Conservation (phyloP, 73 alveolate genomes). For the Paramecium pentaurelia region DNA sequence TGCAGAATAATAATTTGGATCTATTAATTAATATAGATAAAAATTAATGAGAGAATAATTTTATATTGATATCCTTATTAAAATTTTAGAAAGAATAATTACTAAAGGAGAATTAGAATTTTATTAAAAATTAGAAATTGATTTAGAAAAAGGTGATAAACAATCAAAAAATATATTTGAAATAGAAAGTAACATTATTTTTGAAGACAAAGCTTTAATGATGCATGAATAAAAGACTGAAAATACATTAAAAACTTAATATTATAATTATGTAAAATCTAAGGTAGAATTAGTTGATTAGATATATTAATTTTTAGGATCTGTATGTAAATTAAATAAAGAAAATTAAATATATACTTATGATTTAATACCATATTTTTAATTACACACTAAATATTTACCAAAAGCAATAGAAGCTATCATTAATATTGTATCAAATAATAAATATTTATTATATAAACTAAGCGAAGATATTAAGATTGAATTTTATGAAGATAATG, state of each 20-base stretch:
- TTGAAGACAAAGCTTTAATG: not conserved
- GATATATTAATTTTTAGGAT: constrained; percentile 41
- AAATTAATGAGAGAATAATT: constrained; percentile 55
- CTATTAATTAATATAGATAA: constrained; percentile 40
- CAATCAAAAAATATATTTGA: not conserved
- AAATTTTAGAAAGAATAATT: constrained; percentile 40
- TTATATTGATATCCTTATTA: constrained; percentile 53
- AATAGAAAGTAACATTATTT: not conserved
- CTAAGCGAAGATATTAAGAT: constrained; percentile 48
- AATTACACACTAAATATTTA: constrained; percentile 9
- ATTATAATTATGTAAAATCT: not conserved
- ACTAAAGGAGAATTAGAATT: constrained; percentile 55
- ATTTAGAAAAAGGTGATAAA: not conserved
- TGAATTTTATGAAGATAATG: not conserved
- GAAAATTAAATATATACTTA: constrained; percentile 4
- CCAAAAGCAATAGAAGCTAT: constrained; percentile 4
- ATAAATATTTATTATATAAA: constrained; percentile 25
- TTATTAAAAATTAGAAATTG: not conserved
- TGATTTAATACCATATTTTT: constrained; percentile 27
- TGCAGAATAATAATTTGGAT: constrained; percentile 44
- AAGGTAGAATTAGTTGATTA: constrained; percentile 32
- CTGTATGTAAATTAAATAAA: constrained; percentile 40
- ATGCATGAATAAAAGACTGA: not conserved
- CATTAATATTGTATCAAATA: not conserved
- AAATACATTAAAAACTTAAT: not conserved